Evolutionary conservation across 1,284 basidiomycete species (phyloP).

Genomic region (Malassezia caprae): DNA sequence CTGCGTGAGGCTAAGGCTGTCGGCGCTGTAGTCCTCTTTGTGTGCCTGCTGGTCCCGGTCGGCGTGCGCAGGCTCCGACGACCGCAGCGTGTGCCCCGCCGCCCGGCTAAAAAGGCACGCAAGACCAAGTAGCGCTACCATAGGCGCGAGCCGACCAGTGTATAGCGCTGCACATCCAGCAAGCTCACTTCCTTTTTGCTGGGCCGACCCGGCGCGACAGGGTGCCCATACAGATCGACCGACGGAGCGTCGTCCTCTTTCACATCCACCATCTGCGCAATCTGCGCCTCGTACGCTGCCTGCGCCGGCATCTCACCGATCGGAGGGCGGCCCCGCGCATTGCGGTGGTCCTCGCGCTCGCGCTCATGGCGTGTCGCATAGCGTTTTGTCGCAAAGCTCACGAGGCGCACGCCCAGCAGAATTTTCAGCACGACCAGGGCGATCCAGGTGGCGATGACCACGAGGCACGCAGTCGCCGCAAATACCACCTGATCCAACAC

Average conservation of each 20-base stretch:
- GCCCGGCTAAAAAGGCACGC: conserved; percentile 4
- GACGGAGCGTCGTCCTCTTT: conserved; percentile 31
- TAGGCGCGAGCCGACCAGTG: conserved; percentile 40
- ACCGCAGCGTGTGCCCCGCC: background rate
- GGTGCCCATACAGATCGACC: conserved; percentile 32
- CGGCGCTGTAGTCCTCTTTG: background rate
- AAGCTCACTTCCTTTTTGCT: conserved; percentile 20
- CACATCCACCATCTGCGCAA: conserved; percentile 28
- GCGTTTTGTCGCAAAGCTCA: conserved; percentile 34
- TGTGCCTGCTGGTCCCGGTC: background rate
- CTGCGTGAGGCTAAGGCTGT: conserved; percentile 14
- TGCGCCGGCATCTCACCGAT: conserved; percentile 40
- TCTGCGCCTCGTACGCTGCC: conserved; percentile 11
- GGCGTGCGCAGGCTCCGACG: background rate
- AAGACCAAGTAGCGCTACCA: conserved; percentile 21
- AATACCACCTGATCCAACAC: background rate
- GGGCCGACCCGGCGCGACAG: conserved; percentile 1
- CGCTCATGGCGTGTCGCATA: conserved; percentile 35
- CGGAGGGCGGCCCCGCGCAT: conserved; percentile 30
- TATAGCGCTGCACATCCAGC: conserved; percentile 42
- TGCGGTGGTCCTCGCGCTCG: conserved; percentile 40
- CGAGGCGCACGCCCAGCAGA: conserved; percentile 37
- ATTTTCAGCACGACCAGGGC: conserved; percentile 38
- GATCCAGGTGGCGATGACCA: conserved; percentile 7
- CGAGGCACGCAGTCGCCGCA: background rate